These are phyloP conservation scores for Buddleja alternifolia DNA, from an alignment of 257 asterid genomes.

Conservation along the genomic window DNA sequence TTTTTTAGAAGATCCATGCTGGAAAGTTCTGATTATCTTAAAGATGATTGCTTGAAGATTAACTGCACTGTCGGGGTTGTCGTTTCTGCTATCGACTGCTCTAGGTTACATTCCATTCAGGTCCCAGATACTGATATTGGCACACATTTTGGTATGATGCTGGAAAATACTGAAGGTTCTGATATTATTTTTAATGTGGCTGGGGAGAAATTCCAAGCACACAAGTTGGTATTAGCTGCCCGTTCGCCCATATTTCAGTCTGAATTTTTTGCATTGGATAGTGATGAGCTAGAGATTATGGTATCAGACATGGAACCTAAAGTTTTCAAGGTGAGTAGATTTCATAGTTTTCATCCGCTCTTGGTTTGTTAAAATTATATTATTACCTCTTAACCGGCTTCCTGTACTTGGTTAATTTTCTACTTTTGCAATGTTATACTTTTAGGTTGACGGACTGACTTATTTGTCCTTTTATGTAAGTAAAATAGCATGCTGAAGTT, in stretches of 20 bases:
- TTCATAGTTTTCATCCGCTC: conserved; percentile 16
- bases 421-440: neutral
- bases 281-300: conserved; percentile 63
- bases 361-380: neutral
- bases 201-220: conserved; percentile 86
- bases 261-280: conserved; percentile 61
- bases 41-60: conserved; percentile 97
- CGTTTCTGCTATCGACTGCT: conserved; percentile 84
- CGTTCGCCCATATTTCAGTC: conserved; percentile 78
- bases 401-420: no score
- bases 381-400: neutral
- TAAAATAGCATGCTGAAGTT: conserved; percentile 32
- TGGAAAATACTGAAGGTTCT: conserved; percentile 83
- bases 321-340: conserved; percentile 76
- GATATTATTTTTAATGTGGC: conserved; percentile 78
- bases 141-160: conserved; percentile 80
- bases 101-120: conserved; percentile 77
- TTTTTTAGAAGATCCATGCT: conserved; percentile 86
- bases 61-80: conserved; percentile 99
- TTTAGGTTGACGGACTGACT: conserved; percentile 19
- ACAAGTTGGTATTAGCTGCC: conserved; percentile 92
- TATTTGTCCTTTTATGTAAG: neutral
- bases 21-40: conserved; percentile 88
- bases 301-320: conserved; percentile 81
- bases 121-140: conserved; percentile 95